Evolutionary conservation across 768 basidiomycete genomes (phyloP).

Genomic region (Arthromyces matolae): DNA sequence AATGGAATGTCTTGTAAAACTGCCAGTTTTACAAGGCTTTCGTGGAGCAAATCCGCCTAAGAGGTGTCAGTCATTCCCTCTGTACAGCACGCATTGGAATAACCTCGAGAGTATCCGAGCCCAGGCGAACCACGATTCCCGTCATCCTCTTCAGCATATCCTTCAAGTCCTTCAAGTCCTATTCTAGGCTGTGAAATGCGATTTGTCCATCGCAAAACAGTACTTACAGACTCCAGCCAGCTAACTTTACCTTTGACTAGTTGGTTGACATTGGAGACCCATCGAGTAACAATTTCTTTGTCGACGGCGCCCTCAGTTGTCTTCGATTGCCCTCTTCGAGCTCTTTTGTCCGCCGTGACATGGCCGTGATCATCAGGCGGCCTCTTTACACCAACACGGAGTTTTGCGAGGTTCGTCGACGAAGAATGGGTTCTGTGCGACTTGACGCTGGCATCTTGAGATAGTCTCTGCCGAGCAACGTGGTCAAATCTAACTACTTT

Average conservation of each 20-base stretch:
- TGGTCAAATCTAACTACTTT: too few relatives aligned
- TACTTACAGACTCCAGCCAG: constrained; percentile 1
- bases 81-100: neutral
- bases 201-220: too few relatives aligned
- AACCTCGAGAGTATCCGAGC: constrained; percentile 6
- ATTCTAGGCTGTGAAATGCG: neutral
- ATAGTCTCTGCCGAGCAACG: too few relatives aligned
- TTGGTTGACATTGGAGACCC: constrained; percentile 7
- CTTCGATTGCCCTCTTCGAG: neutral
- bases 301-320: neutral
- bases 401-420: too few relatives aligned
- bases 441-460: too few relatives aligned
- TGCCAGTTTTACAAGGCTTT: constrained; percentile 9
- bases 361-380: too few relatives aligned
- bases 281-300: constrained; percentile 2
- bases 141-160: constrained; percentile 7
- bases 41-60: constrained; percentile 6
- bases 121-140: neutral
- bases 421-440: too few relatives aligned
- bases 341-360: too few relatives aligned
- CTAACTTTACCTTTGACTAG: constrained; percentile 10
- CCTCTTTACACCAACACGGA: too few relatives aligned
- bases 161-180: constrained; percentile 7
- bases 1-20: constrained; percentile 10
- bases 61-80: neutral